Percentiles rank a stretch among this genome's conserved stretches.
These are phyloP conservation scores for Alectoria sarmentosa DNA, from an alignment of 495 filamentous ascomycete genomes.

Conservation along the genomic window DNA sequence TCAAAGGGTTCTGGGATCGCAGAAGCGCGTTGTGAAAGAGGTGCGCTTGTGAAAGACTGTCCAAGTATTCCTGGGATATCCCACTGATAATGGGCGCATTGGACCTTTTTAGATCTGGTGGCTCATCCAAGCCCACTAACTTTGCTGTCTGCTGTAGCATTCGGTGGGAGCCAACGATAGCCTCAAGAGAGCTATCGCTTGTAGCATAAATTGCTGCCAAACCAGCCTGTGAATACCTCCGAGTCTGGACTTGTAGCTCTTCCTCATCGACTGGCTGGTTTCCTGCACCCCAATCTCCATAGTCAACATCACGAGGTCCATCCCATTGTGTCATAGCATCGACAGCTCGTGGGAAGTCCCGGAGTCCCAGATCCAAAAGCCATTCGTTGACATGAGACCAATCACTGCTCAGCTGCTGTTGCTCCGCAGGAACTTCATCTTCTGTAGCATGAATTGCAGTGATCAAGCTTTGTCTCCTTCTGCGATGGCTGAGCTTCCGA, in stretches of 20 bases:
- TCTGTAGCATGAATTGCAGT: constrained; percentile 8
- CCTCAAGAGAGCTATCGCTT: constrained; percentile 48
- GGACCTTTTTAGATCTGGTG: constrained; percentile 31
- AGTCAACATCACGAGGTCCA: constrained; percentile 71
- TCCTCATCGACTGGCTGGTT: constrained; percentile 44
- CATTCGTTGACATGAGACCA: constrained; percentile 79
- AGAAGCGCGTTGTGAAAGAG: constrained; percentile 53
- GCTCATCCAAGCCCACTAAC: constrained; percentile 53
- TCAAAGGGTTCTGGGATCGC: constrained; percentile 55
- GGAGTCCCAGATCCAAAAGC: constrained; percentile 58
- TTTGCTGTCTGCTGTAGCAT: constrained; percentile 54
- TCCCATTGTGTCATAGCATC: constrained; percentile 67
- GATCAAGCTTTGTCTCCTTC: constrained; percentile 15
- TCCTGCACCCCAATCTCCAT: constrained; percentile 58
- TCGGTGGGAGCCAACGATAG: constrained; percentile 53
- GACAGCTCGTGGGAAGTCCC: constrained; percentile 45
- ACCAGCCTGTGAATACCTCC: constrained; percentile 63
- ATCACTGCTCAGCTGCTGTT: constrained; percentile 33
- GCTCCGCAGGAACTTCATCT: constrained; percentile 18
- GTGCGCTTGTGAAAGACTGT: constrained; percentile 39
- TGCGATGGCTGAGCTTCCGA: constrained; percentile 38
- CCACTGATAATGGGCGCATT: constrained; percentile 1
- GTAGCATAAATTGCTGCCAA: constrained; percentile 68
- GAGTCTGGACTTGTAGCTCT: constrained; percentile 46
- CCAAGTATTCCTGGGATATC: constrained; percentile 30